phyloP scores from a whole-genome alignment of 2,329 filamentous ascomycete species.

The Neonectria punicea region DNA sequence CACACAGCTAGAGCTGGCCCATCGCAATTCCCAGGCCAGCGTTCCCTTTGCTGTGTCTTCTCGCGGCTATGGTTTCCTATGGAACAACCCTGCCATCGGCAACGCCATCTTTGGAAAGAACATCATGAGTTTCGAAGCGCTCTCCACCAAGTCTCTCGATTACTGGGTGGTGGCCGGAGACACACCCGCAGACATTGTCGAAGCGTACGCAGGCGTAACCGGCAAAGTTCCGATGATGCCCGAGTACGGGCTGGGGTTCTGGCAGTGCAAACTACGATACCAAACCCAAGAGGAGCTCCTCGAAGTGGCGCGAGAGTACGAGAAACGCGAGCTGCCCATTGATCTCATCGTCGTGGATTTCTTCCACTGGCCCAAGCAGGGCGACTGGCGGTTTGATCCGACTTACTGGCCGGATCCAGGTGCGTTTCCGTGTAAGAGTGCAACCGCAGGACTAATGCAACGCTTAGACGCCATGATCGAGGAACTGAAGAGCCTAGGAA shows the following conservation, averaged over 20 bases:
- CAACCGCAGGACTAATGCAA: not conserved
- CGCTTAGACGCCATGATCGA: constrained; percentile 68
- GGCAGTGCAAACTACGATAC: constrained; percentile 75
- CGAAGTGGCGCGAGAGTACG: constrained; percentile 68
- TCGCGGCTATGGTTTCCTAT: constrained; percentile 70
- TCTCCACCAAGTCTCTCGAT: constrained; percentile 66
- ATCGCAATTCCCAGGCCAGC: constrained; percentile 73
- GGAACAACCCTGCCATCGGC: constrained; percentile 73
- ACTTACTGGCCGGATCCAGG: constrained; percentile 73
- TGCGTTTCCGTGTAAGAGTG: constrained; percentile 36
- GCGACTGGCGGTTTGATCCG: constrained; percentile 75
- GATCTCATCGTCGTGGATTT: constrained; percentile 75
- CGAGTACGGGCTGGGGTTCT: constrained; percentile 74
- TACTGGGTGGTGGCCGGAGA: constrained; percentile 73
- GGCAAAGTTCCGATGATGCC: constrained; percentile 74
- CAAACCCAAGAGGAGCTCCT: constrained; percentile 73
- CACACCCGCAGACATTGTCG: constrained; percentile 64
- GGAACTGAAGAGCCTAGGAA: constrained; percentile 66
- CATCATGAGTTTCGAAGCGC: constrained; percentile 69
- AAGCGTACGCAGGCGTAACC: constrained; percentile 66
- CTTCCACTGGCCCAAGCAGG: constrained; percentile 75
- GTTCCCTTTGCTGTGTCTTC: constrained; percentile 71
- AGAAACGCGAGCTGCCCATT: constrained; percentile 63
- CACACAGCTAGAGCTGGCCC: constrained; percentile 69
- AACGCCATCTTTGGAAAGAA: constrained; percentile 70